These are phyloP conservation scores for Botryotinia calthae DNA, from an alignment of 2,329 filamentous ascomycete species.

Conservation along the genomic window DNA sequence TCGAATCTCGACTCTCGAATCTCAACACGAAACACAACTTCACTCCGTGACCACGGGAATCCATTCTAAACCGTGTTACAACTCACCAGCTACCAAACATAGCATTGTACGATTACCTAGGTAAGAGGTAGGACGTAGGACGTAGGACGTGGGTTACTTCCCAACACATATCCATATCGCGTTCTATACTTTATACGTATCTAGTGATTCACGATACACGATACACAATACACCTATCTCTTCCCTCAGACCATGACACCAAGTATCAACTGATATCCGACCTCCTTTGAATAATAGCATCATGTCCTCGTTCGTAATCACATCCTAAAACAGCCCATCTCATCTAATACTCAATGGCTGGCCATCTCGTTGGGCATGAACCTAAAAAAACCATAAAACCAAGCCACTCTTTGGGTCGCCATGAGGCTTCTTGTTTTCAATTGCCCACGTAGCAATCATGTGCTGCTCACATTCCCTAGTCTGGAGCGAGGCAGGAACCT, in stretches of 20 bases:
- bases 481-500: neutral
- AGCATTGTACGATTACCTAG: neutral
- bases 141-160: neutral
- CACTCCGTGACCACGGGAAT: neutral
- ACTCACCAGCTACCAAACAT: neutral
- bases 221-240: too few relatives aligned
- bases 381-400: neutral
- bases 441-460: constrained; percentile 17
- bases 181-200: neutral
- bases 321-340: neutral
- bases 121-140: neutral
- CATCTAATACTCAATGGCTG: neutral
- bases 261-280: too few relatives aligned
- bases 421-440: constrained; percentile 14
- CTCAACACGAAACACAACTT: neutral
- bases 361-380: constrained; percentile 14
- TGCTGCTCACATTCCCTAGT: neutral
- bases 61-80: neutral
- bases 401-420: constrained; percentile 9
- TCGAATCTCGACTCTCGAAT: neutral
- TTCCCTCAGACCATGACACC: too few relatives aligned
- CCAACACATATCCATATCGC: neutral
- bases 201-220: neutral
- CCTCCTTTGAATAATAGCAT: neutral
- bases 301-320: neutral